Conservation (phyloP, 2,329 filamentous ascomycete genomes). For the Colletotrichum camelliae region DNA sequence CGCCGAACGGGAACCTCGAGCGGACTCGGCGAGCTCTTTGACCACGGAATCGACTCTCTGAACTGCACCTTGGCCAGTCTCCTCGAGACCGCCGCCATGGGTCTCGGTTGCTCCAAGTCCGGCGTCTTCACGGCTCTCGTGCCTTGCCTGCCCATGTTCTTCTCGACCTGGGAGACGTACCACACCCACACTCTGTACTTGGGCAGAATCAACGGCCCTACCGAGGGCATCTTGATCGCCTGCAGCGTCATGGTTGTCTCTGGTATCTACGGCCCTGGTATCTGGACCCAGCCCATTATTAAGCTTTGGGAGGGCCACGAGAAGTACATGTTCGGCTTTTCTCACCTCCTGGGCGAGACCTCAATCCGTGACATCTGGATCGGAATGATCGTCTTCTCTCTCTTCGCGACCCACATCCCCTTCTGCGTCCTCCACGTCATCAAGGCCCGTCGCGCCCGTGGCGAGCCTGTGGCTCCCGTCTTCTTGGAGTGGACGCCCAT, state of each 20-base stretch:
- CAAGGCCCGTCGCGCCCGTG: constrained; percentile 72
- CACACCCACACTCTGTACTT: constrained; percentile 97
- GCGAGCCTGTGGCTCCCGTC: constrained; percentile 78
- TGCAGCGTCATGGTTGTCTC: constrained; percentile 85
- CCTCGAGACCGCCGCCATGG: constrained; percentile 92
- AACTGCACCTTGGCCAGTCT: constrained; percentile 95
- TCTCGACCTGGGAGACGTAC: constrained; percentile 99
- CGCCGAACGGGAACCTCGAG: constrained; percentile 93
- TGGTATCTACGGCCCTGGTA: constrained; percentile 84
- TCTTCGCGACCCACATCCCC: constrained; percentile 79
- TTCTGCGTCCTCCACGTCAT: constrained; percentile 90
- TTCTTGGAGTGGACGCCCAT: constrained; percentile 96
- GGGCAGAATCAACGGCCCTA: constrained; percentile 95
- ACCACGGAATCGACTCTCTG: constrained; percentile 97
- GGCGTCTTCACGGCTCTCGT: constrained; percentile 92
- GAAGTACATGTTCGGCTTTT: constrained; percentile 55
- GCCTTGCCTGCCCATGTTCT: constrained; percentile 97
- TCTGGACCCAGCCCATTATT: constrained; percentile 81
- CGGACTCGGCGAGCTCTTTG: constrained; percentile 93
- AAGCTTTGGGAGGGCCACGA: constrained; percentile 62
- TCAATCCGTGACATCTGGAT: constrained; percentile 92
- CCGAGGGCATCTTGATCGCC: constrained; percentile 91
- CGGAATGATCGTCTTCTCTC: constrained; percentile 67
- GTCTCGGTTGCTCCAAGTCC: constrained; percentile 80
- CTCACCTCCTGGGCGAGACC: constrained; percentile 68